Evolutionary conservation across 148 eudicot species (phyloP), one percentile per base, ranked within the genome.

Genomic region (Diospyros kaki): DNA sequence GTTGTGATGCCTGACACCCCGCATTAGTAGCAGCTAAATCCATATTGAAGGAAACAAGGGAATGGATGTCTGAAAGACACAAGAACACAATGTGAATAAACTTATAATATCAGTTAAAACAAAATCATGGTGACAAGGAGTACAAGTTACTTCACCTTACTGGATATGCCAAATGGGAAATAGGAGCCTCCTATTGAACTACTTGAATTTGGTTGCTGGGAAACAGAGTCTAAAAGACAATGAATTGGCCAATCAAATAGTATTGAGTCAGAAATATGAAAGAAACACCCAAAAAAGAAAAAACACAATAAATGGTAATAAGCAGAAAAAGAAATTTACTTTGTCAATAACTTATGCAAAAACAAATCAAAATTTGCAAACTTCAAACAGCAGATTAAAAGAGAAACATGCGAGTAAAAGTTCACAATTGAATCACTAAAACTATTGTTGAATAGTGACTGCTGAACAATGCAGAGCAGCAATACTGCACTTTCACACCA

Each of bases 91-190:
- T 9, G 17, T 28, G 40, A 76, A 58, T 46, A 4, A 1, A 28
- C 8, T 41, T 68, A 3, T 14, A 45, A 38, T 28, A n/a, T 38
- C 17, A 3, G 4, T 68, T 66, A 14, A 28, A 28, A 18, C 59
- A 13, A 56, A 7, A 2, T 38, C 39, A 43, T 9, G 7, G 38
- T 50, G 2, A n/a, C 54, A 53, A 3, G 28, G 69, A 48, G n/a
- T 3, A 61, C 28, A 60, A 56, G 17, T 8, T 4, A 53, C 42
- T 46, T 60, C 78, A 89, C 96, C 96, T 91, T 87, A 74, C 83
- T 78, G 74, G 78, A 86, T 72, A 88, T 75, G 28, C 81, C 86
- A 81, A 86, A 81, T 67, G 79, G 93, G 77, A 85, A 81, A 81
- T 87, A 88, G 66, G 84, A 72, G 79, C 78, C 84, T 54, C 64